These are phyloP conservation scores for Nakataea oryzae DNA, from an alignment of 2,329 filamentous ascomycete species.

Conservation along the genomic window DNA sequence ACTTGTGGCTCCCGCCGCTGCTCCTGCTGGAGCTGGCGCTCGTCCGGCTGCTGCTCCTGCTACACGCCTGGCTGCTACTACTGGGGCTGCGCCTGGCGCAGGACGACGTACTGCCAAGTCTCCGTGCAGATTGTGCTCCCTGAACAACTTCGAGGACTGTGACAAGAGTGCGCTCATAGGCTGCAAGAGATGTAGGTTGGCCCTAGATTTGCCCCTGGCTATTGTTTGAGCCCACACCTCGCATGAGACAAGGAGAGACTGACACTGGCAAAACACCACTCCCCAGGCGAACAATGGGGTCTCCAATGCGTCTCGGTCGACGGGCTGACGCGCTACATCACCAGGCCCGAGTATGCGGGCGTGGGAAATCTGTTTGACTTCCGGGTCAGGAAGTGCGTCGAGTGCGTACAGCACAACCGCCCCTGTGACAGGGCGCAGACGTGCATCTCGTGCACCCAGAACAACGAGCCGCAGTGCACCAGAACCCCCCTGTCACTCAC, in stretches of 20 bases:
- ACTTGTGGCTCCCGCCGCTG: neutral
- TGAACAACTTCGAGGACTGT: neutral
- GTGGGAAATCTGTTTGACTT: neutral
- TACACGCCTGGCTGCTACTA: too few species aligned
- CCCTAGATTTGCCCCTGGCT: neutral
- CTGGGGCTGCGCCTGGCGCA: too few species aligned
- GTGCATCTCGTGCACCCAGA: neutral
- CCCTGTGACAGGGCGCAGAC: neutral
- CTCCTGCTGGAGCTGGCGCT: neutral
- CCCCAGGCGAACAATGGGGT: neutral
- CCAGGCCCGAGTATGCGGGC: neutral
- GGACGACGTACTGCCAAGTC: too few species aligned
- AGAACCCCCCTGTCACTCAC: neutral
- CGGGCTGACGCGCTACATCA: neutral
- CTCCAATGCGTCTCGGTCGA: neutral
- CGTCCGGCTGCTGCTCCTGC: too few species aligned
- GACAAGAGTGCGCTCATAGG: neutral
- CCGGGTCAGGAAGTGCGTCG: neutral
- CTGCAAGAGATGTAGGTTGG: neutral
- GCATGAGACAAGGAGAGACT: too few species aligned
- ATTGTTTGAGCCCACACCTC: too few species aligned
- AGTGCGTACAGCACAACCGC: neutral
- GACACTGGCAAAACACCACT: neutral
- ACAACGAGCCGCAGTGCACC: neutral
- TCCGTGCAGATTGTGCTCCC: neutral